Evolutionary conservation across 1,284 basidiomycete species (phyloP).

Genomic region (Sphaerobolus stellatus): DNA sequence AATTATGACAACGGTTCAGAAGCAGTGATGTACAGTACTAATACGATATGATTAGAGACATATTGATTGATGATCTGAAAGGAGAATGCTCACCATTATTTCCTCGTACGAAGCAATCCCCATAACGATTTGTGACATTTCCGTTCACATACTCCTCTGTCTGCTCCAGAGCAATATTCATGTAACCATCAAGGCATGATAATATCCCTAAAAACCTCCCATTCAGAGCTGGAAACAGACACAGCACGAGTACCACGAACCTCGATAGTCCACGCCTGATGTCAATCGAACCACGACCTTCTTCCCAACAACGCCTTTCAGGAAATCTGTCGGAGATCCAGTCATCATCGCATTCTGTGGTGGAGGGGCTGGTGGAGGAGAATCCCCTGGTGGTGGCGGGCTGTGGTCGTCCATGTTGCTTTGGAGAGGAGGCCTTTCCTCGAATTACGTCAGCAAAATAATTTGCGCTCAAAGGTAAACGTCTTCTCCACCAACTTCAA

Average conservation of each 20-base stretch:
- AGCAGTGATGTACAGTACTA: constrained; percentile 48
- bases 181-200: constrained; percentile 96
- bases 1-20: constrained; percentile 28
- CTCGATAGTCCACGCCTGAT: constrained; percentile 95
- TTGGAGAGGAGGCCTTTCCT: no score
- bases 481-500: no score
- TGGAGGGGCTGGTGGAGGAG: constrained; percentile 26
- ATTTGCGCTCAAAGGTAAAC: no score
- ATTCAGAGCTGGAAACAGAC: neutral
- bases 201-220: constrained; percentile 64
- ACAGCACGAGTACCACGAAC: constrained; percentile 44
- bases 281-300: constrained; percentile 90
- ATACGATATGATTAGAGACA: constrained; percentile 7
- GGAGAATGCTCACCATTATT: constrained; percentile 80
- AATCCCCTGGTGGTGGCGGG: no score
- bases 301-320: constrained; percentile 95
- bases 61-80: constrained; percentile 1
- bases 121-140: constrained; percentile 81
- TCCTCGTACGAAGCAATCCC: constrained; percentile 93
- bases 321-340: constrained; percentile 86
- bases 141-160: constrained; percentile 95
- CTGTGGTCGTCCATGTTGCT: no score
- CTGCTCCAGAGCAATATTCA: constrained; percentile 98
- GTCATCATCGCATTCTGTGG: constrained; percentile 46
- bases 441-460: no score